Evolutionary conservation across 176 grass and related monocot genomes (phyloP).

Genomic region (Saccharum officinarum): DNA sequence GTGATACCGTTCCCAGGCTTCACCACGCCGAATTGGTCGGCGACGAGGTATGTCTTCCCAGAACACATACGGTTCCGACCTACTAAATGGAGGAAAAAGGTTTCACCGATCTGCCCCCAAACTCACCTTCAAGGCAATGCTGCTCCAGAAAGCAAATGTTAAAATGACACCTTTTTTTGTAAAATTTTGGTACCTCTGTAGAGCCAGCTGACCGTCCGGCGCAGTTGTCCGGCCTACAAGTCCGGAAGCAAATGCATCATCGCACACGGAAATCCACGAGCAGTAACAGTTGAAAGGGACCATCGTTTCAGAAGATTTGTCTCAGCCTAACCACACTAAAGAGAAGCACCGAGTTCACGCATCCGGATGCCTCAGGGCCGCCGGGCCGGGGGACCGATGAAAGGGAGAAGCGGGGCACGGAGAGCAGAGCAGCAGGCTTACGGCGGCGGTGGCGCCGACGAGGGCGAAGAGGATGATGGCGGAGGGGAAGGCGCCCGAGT

Average conservation of each 20-base stretch:
- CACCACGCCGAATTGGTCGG: slow-evolving; percentile 12
- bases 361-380: neutral
- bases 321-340: neutral
- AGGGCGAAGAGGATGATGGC: slow-evolving; percentile 45
- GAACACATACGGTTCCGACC: slow-evolving; percentile 47
- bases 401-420: neutral
- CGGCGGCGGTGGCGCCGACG: slow-evolving; percentile 52
- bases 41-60: slow-evolving; percentile 40
- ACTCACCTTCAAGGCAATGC: neutral
- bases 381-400: no score
- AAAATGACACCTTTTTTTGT: neutral
- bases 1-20: slow-evolving; percentile 59
- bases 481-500: slow-evolving; percentile 25
- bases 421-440: slow-evolving; percentile 2
- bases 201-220: slow-evolving; percentile 52
- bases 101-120: neutral
- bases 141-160: neutral
- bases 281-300: no score
- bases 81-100: slow-evolving; percentile 26
- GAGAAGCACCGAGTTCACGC: neutral
- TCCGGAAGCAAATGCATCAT: neutral
- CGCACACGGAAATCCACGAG: no score
- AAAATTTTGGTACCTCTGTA: slow-evolving; percentile 50
- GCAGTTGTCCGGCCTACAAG: slow-evolving; percentile 61
- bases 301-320: neutral